Conservation (phyloP, 352 stramenopile species). For the Discostella stelligera region DNA sequence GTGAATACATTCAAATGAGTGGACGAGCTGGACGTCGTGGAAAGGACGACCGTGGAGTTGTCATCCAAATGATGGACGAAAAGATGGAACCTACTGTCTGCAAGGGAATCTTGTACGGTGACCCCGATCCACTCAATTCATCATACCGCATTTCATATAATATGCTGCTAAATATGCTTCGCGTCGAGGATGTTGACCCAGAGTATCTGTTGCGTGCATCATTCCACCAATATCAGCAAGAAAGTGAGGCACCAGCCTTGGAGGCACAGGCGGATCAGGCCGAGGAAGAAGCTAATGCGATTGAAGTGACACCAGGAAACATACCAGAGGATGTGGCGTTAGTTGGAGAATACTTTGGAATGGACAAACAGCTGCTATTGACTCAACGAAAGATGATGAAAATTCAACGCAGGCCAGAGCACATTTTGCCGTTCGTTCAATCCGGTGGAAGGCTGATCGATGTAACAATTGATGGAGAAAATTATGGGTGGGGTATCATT, state of each 20-base stretch:
- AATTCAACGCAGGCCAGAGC: constrained; percentile 89
- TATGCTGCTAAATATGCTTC: constrained; percentile 99
- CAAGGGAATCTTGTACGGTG: constrained; percentile 91
- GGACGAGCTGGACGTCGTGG: constrained; percentile 95
- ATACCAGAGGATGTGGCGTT: constrained; percentile 65
- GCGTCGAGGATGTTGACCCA: constrained; percentile 95
- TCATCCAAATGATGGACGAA: constrained; percentile 99
- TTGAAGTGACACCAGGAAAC: constrained; percentile 68
- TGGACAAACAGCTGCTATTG: constrained; percentile 89
- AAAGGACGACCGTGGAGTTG: constrained; percentile 95
- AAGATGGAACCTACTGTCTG: constrained; percentile 97
- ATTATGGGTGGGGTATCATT: constrained; percentile 87
- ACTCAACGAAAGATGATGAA: constrained; percentile 90
- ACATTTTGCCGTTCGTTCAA: constrained; percentile 93
- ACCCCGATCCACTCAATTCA: constrained; percentile 89
- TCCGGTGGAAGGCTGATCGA: constrained; percentile 86
- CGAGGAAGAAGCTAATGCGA: constrained; percentile 85
- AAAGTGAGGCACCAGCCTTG: constrained; percentile 82
- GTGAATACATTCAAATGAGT: constrained; percentile 91
- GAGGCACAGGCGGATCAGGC: constrained; percentile 81
- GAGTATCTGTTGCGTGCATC: constrained; percentile 98
- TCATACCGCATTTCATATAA: constrained; percentile 99
- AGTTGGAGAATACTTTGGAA: constrained; percentile 75
- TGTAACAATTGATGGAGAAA: constrained; percentile 70
- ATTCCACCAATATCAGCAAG: constrained; percentile 92